Base-by-base conservation (phyloP, 2,329 filamentous ascomycete genomes). In the Neonectria hederae region DNA sequence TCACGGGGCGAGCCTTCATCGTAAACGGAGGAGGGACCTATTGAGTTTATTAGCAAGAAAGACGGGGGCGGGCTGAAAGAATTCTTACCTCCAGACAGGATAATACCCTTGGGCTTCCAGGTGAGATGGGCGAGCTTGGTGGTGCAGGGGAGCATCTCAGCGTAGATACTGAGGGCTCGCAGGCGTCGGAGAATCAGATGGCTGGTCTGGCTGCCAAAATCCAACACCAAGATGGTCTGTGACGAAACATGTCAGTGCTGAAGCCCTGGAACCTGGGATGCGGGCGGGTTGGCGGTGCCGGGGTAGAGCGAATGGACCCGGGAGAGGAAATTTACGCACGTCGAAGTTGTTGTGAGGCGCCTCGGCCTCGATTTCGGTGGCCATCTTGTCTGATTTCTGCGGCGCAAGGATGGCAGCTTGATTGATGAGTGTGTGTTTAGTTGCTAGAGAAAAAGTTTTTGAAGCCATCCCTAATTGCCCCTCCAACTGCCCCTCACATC, bases 101-200 rank as follows among this genome's bases (percentile, higher is more conserved):
- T 91, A 68, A 98, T 89, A 71, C 94, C 95, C 76, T 91, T 92
- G 21, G 95, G 95, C 76, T 70, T 70, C 67, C 67, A 71, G 22
- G 55, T 22, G 8, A 70, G 59, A 42, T 70, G 65, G 14, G 49
- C 42, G 19, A 70, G 38, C 61, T 68, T 69, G 28, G 52, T 55
- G 26, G 67, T 89, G 48, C 69, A 71, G 1, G 67, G 61, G 9
- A 71, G 61, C 51, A 71, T 58, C 59, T 93, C 84, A 66, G 89
- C 89, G 83, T 92, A 97, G 77, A 97, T 87, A 82, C 90, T 91
- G 79, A 97, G 86, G 72, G 91, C 88, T 71, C 93, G 87, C 28
- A 97, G 85, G 35, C 92, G 88, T 59, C 92, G 85, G 10, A 89
- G 89, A 75, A 94, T 93, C 42, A 94, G 83, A 78, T 94, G 91